phyloP scores from a whole-genome alignment of 805 yeast genomes.

The Wickerhamiella dianesei region DNA sequence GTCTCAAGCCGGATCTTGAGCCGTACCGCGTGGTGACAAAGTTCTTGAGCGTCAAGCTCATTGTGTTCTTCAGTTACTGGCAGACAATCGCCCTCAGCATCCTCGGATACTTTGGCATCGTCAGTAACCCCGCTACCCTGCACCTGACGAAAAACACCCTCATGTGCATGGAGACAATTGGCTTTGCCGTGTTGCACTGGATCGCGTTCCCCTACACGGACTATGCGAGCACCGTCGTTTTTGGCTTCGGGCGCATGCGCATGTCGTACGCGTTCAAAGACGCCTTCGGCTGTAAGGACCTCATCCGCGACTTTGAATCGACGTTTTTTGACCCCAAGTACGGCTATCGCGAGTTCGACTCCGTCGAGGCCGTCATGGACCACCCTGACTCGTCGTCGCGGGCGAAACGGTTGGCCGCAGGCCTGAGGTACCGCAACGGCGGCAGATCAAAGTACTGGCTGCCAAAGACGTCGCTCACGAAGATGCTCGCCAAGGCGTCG shows the following conservation, averaged over 20 bases:
- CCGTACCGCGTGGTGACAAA: conserved; percentile 84
- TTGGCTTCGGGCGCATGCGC: conserved; percentile 56
- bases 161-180: conserved; percentile 70
- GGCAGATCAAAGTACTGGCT: conserved; percentile 83
- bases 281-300: conserved; percentile 62
- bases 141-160: conserved; percentile 61
- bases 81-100: conserved; percentile 53
- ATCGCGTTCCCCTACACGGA: conserved; percentile 67
- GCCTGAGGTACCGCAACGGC: conserved; percentile 63
- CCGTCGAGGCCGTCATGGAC: conserved; percentile 49
- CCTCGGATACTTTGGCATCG: conserved; percentile 25
- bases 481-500: conserved; percentile 1
- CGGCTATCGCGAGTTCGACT: conserved; percentile 71
- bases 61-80: conserved; percentile 98
- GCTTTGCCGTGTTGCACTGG: conserved; percentile 83
- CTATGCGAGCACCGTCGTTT: conserved; percentile 45
- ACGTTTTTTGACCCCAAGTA: conserved; percentile 60
- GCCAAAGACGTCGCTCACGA: conserved; percentile 18
- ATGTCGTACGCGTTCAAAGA: conserved; percentile 58
- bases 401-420: conserved; percentile 63
- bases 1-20: conserved; percentile 60
- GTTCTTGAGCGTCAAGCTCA: conserved; percentile 81
- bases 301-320: conserved; percentile 59
- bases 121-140: conserved; percentile 30
- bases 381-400: conserved; percentile 55